phyloP scores from a whole-genome alignment of 1,284 basidiomycete genomes.

The Sanghuangporus sanghuang region DNA sequence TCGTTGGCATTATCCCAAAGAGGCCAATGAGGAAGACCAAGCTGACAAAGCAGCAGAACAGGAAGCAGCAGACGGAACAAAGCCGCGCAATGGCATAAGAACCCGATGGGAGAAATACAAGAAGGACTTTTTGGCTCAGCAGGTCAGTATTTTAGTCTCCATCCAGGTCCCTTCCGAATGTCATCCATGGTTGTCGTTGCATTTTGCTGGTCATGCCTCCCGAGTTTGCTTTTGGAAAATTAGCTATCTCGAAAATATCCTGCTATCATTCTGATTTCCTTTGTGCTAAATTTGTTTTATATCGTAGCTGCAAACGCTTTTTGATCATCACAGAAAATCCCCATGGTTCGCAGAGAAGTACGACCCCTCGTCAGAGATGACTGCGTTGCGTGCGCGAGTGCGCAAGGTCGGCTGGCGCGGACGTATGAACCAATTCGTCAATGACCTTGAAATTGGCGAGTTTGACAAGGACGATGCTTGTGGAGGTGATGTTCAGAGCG shows the following conservation, averaged over 20 bases:
- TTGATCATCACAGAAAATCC: constrained; percentile 85
- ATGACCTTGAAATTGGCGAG: constrained; percentile 77
- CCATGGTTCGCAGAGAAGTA: constrained; percentile 96
- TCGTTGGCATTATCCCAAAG: constrained; percentile 70
- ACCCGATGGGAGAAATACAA: constrained; percentile 87
- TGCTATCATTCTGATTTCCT: constrained; percentile 20
- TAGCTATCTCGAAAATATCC: constrained; percentile 27
- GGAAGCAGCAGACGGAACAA: constrained; percentile 71
- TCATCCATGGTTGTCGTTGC: neutral
- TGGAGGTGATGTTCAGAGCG: constrained; percentile 44
- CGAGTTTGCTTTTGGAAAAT: neutral
- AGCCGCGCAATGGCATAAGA: constrained; percentile 76
- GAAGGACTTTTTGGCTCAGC: constrained; percentile 77
- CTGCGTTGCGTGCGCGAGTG: constrained; percentile 66
- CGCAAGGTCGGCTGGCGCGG: constrained; percentile 80
- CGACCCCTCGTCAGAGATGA: constrained; percentile 65
- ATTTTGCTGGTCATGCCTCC: neutral
- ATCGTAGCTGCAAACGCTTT: constrained; percentile 86
- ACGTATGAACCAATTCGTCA: constrained; percentile 64
- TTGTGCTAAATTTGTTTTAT: constrained; percentile 34
- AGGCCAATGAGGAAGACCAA: constrained; percentile 72
- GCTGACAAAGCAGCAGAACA: constrained; percentile 76
- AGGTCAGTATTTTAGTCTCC: constrained; percentile 50
- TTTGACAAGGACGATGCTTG: constrained; percentile 49
- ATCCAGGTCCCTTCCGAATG: constrained; percentile 10